Evolutionary conservation across 345 rosid genomes (phyloP).

Genomic region (Eucalyptus decipiens): DNA sequence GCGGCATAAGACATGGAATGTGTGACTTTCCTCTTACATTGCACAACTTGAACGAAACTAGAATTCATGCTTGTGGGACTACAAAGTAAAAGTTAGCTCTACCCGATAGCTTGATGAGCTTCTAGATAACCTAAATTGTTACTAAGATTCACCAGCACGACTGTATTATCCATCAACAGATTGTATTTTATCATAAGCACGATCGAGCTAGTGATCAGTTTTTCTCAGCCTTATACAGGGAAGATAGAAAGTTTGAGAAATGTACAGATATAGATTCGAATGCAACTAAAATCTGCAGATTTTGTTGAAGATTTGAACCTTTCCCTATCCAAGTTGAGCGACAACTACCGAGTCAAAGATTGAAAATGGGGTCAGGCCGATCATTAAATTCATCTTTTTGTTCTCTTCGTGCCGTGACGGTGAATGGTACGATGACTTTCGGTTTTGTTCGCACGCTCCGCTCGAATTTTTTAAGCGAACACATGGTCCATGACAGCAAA

Average conservation of each 20-base stretch:
- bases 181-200: background rate
- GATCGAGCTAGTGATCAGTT: background rate
- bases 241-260: background rate
- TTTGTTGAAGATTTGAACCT: background rate
- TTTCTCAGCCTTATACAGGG: background rate
- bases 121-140: background rate
- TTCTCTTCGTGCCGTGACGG: background rate
- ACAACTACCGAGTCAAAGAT: background rate
- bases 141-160: background rate
- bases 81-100: background rate
- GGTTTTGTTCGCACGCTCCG: background rate
- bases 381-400: background rate
- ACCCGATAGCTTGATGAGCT: background rate
- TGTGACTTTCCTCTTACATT: background rate
- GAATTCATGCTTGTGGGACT: background rate
- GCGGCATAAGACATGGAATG: background rate
- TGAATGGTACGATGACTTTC: too few relatives aligned
- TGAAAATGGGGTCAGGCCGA: background rate
- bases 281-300: background rate
- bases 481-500: background rate
- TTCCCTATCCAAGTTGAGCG: background rate
- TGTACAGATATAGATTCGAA: background rate
- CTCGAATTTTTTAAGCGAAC: background rate
- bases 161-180: background rate
- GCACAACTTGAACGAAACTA: background rate